A percentile compares a stretch with the other conserved stretches of the same genome.
phyloP scores from a whole-genome alignment of 805 yeast genomes.

The Brettanomyces custersianus region DNA sequence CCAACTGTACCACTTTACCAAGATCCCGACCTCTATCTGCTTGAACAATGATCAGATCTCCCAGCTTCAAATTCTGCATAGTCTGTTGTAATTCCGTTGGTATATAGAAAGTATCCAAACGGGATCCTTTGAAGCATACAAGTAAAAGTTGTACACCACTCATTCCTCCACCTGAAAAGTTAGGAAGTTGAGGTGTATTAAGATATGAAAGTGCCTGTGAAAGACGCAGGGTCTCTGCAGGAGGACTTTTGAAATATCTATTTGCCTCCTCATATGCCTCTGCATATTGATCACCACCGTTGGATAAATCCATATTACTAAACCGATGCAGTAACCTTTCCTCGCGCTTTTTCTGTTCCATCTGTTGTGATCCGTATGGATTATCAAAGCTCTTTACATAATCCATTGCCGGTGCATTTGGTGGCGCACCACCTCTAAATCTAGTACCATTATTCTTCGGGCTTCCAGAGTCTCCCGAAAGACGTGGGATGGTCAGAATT shows the following conservation, averaged over 20 bases:
- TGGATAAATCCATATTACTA: conserved; percentile 8
- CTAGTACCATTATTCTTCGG: conserved; percentile 16
- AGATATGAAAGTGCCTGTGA: conserved; percentile 15
- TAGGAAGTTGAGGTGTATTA: conserved; percentile 21
- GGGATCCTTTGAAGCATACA: conserved; percentile 70
- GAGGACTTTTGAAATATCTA: conserved; percentile 20
- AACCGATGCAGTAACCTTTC: conserved; percentile 10
- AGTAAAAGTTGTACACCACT: conserved; percentile 36
- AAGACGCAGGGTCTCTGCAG: conserved; percentile 16
- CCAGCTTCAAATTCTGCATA: conserved; percentile 30
- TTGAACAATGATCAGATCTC: conserved; percentile 73
- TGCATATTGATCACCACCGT: conserved; percentile 18
- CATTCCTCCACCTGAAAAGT: conserved; percentile 23
- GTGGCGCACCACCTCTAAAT: conserved; percentile 4
- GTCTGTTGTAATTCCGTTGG: conserved; percentile 28
- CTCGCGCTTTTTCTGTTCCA: conserved; percentile 7
- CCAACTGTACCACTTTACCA: conserved; percentile 53
- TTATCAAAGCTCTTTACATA: conserved; percentile 16
- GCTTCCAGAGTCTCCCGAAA: conserved; percentile 12
- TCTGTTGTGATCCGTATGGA: conserved; percentile 7
- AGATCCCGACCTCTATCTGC: conserved; percentile 78
- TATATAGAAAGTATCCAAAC: conserved; percentile 68
- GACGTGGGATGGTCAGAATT: conserved; percentile 7
- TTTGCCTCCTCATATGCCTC: conserved; percentile 20
- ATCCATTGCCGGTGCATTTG: conserved; percentile 16